Conservation (phyloP, 768 basidiomycete species). For the Mycena vulgaris region DNA sequence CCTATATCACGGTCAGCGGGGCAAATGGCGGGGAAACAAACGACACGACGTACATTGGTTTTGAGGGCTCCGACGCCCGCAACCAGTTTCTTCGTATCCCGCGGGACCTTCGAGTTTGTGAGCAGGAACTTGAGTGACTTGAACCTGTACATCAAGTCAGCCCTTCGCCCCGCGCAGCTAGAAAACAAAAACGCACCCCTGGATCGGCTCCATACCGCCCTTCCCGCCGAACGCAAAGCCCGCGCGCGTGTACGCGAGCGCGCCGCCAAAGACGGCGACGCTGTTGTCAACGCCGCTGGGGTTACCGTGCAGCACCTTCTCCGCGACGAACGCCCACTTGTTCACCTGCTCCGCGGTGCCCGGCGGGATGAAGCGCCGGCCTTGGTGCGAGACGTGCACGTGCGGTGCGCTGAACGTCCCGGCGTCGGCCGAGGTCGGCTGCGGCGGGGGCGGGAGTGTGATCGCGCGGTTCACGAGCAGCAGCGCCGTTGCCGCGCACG, state of each 20-base stretch:
- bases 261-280: constrained; percentile 93
- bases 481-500: constrained; percentile 85
- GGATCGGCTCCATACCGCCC: constrained; percentile 87
- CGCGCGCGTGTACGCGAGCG: constrained; percentile 88
- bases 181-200: constrained; percentile 77
- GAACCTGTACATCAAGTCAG: constrained; percentile 71
- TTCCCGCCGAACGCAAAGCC: constrained; percentile 74
- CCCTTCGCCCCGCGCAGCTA: constrained; percentile 23
- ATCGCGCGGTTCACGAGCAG: constrained; percentile 85
- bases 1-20: constrained; percentile 48
- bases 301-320: constrained; percentile 97
- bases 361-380: constrained; percentile 75
- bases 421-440: constrained; percentile 56
- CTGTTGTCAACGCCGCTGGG: constrained; percentile 99
- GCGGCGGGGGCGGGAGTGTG: constrained; percentile 65
- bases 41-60: constrained; percentile 60
- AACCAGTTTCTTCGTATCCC: constrained; percentile 95
- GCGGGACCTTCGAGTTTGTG: constrained; percentile 92
- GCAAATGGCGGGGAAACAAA: constrained; percentile 18
- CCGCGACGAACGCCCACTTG: constrained; percentile 93
- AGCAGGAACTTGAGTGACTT: constrained; percentile 91
- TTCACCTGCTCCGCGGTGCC: constrained; percentile 86
- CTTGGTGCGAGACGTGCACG: constrained; percentile 74
- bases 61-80: constrained; percentile 88
- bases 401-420: constrained; percentile 52